Conservation (phyloP, 805 yeast genomes). For the Ogataea allantospora region DNA sequence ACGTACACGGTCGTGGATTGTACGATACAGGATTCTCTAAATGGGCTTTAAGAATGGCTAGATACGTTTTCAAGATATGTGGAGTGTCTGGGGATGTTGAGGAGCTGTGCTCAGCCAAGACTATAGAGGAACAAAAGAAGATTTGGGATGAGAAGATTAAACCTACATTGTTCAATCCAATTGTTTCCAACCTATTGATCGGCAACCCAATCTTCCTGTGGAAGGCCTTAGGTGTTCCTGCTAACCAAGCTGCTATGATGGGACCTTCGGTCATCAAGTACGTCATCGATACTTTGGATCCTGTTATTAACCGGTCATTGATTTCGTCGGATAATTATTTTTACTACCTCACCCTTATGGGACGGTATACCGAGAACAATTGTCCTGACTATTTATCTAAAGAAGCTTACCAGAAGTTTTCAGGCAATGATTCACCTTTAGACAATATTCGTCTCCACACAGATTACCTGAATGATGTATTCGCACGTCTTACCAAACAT, state of each 20-base stretch:
- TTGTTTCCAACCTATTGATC: constrained; percentile 62
- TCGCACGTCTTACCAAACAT: constrained; percentile 57
- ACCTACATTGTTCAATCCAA: constrained; percentile 69
- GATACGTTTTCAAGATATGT: constrained; percentile 53
- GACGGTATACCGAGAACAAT: constrained; percentile 56
- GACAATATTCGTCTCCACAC: constrained; percentile 77
- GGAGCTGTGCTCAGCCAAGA: constrained; percentile 53
- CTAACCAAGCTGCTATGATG: constrained; percentile 80
- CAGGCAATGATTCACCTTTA: constrained; percentile 48
- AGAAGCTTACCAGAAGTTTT: constrained; percentile 52
- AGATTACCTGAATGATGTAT: constrained; percentile 73
- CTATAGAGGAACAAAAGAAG: constrained; percentile 58
- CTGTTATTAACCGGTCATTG: constrained; percentile 60
- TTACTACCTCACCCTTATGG: constrained; percentile 66
- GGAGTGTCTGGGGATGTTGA: constrained; percentile 54
- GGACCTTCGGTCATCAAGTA: constrained; percentile 68
- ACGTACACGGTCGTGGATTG: constrained; percentile 54
- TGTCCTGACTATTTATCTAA: constrained; percentile 76
- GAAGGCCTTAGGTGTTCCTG: constrained; percentile 90
- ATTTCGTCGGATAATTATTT: constrained; percentile 74
- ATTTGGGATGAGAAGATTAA: constrained; percentile 64
- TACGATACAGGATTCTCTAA: constrained; percentile 83
- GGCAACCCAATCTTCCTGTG: constrained; percentile 86
- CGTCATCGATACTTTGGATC: constrained; percentile 76
- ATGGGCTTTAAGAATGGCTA: constrained; percentile 77